Evolutionary conservation across 2,329 filamentous ascomycete species (phyloP), one percentile per base, ranked within the genome.

Genomic region (Aspergillus melleus): DNA sequence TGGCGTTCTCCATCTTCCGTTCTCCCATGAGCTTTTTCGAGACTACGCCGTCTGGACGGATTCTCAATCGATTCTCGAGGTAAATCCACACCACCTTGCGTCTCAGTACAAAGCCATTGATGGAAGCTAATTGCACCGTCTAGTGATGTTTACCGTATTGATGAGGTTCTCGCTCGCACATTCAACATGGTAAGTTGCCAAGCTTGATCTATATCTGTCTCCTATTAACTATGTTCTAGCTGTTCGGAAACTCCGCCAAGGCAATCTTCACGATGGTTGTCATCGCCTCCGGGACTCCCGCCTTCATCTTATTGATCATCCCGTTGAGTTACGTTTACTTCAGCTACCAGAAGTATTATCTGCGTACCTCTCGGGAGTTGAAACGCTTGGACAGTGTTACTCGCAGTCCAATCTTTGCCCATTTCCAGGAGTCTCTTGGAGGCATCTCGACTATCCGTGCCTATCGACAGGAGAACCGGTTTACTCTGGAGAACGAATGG

Each of bases 11-110:
- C 19, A 97, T 98, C 68, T 99, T 99, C 84, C 86, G 95, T 66
- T 96, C 92, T 42, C 96, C 95, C 57, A 99, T 99, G 95, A 95
- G 88, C 68, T 99, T 99, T 79, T 99, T 99, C 69, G 96, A 99
- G 75, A 96, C 93, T 0, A 99, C 95, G 1, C 95, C 95, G 2
- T 90, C 93, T 63, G 95, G 95, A n/a, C 88, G 96, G 59, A 97
- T 99, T 70, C 82, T 99, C 61, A 99, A 99, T 76, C 86, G 95
- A 57, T 99, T 99, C 76, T 98, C 94, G 16, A 96, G 89, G 88
- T 90, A 76, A 64, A 86, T 79, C 52, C 32, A 20, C 32, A 19
- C 30, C 4, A 22, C 19, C 19, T 47, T 22, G 19, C 20, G 10
- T 24, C 19, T 47, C 32, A 26, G 6, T 47, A 42, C 51, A n/a